These are phyloP conservation scores for Fusarium kyushuense DNA, from an alignment of 2,329 filamentous ascomycete genomes.

Conservation along the genomic window DNA sequence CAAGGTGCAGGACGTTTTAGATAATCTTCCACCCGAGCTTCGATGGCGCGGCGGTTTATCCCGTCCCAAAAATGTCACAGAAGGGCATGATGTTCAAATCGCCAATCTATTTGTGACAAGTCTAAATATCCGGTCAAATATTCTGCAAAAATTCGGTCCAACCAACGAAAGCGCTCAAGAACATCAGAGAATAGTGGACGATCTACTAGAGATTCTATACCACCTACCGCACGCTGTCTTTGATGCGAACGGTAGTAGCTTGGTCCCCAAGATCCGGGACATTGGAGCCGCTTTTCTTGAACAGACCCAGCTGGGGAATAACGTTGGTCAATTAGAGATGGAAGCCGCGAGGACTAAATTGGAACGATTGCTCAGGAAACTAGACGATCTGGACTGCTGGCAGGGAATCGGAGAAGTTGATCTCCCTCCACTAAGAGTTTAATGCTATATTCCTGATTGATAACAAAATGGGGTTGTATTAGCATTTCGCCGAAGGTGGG, in stretches of 20 bases:
- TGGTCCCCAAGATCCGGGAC: constrained; percentile 55
- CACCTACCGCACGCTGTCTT: constrained; percentile 52
- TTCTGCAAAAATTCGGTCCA: constrained; percentile 51
- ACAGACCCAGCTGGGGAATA: constrained; percentile 39
- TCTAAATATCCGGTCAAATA: constrained; percentile 53
- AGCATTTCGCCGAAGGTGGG: not conserved
- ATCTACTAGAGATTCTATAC: constrained; percentile 53
- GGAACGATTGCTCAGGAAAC: constrained; percentile 47
- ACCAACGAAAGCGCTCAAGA: constrained; percentile 32
- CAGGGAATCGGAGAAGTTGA: constrained; percentile 39
- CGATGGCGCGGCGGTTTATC: constrained; percentile 54
- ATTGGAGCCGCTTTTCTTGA: constrained; percentile 53
- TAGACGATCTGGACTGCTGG: constrained; percentile 52
- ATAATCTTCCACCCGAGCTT: constrained; percentile 51
- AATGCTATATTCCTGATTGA: not conserved
- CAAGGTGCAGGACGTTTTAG: constrained; percentile 48
- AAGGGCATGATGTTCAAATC: constrained; percentile 54
- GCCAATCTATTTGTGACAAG: constrained; percentile 55
- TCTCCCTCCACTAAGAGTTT: constrained; percentile 3
- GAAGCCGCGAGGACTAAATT: constrained; percentile 43
- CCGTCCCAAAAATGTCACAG: constrained; percentile 46
- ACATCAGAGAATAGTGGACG: constrained; percentile 52
- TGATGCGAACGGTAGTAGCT: constrained; percentile 51
- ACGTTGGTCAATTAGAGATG: constrained; percentile 10
- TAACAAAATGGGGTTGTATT: not conserved